Conservation (phyloP, 495 filamentous ascomycete species). For the Tuber microsphaerosporum region DNA sequence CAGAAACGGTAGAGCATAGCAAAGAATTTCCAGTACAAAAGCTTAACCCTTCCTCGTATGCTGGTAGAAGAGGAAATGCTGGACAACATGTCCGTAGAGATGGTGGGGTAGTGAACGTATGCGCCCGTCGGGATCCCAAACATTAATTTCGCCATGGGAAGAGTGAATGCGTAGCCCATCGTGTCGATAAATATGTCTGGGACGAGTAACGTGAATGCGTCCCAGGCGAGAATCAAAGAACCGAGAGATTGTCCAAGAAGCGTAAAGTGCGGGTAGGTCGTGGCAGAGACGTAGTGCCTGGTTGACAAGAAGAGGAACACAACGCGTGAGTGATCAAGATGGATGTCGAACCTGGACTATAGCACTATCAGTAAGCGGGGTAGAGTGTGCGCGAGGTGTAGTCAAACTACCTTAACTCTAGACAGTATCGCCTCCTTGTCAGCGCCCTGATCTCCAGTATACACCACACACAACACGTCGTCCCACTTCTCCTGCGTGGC, state of each 20-base stretch:
- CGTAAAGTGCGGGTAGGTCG: slow-evolving; percentile 85
- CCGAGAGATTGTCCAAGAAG: slow-evolving; percentile 89
- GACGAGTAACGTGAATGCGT: slow-evolving; percentile 84
- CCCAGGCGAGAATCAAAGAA: slow-evolving; percentile 75
- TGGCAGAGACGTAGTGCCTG: slow-evolving; percentile 71
- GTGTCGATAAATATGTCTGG: slow-evolving; percentile 95
- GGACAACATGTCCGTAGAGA: slow-evolving; percentile 93
- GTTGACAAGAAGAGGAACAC: slow-evolving; percentile 84
- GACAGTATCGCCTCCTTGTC: slow-evolving; percentile 70
- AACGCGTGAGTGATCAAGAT: slow-evolving; percentile 72
- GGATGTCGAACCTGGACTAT: slow-evolving; percentile 84
- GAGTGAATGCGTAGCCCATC: slow-evolving; percentile 92
- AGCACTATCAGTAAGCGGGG: slow-evolving; percentile 10
- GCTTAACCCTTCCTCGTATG: slow-evolving; percentile 53
- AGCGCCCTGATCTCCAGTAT: slow-evolving; percentile 87
- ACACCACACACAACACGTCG: slow-evolving; percentile 78
- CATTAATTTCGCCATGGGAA: slow-evolving; percentile 72
- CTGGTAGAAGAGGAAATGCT: slow-evolving; percentile 57
- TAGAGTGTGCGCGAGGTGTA: background rate
- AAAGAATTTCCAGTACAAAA: slow-evolving; percentile 85
- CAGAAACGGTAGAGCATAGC: slow-evolving; percentile 72
- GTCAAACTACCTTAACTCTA: slow-evolving; percentile 57
- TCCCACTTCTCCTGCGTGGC: slow-evolving; percentile 88
- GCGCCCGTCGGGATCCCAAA: slow-evolving; percentile 85
- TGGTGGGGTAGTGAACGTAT: slow-evolving; percentile 97